A percentile compares a stretch with the other conserved stretches of the same genome.
phyloP scores from a whole-genome alignment of 805 yeast species.

The Ogataea methylovora region DNA sequence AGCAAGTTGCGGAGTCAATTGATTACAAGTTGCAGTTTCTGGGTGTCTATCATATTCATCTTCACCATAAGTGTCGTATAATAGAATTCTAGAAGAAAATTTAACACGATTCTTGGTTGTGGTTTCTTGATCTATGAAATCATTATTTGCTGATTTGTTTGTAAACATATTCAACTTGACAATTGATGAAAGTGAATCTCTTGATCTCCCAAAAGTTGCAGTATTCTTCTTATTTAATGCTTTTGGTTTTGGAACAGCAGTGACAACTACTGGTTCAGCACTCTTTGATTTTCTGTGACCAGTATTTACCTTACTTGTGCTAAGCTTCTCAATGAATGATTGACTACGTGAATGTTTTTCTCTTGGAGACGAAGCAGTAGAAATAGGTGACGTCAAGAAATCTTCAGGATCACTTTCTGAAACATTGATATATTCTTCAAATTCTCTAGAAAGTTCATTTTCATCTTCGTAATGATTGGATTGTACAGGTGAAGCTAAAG shows the following conservation, averaged over 20 bases:
- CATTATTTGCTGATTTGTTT: background rate
- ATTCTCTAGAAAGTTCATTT: no score
- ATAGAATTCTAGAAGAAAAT: slow-evolving; percentile 74
- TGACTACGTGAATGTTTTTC: background rate
- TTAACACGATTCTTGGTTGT: slow-evolving; percentile 21
- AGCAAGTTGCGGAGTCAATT: slow-evolving; percentile 79
- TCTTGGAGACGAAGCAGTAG: background rate
- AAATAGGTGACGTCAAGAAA: background rate
- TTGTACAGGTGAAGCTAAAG: background rate
- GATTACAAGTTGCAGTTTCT: slow-evolving; percentile 87
- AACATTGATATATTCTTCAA: slow-evolving; percentile 14
- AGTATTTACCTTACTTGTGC: background rate
- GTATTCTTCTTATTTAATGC: slow-evolving; percentile 9
- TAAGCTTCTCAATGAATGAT: background rate
- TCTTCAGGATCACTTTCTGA: slow-evolving; percentile 5
- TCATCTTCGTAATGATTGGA: no score
- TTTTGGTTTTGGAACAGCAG: slow-evolving; percentile 13
- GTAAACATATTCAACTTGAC: slow-evolving; percentile 2
- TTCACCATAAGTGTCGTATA: slow-evolving; percentile 78
- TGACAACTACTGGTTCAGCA: background rate
- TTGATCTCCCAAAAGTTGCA: background rate
- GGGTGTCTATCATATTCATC: slow-evolving; percentile 91
- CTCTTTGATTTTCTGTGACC: background rate
- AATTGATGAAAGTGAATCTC: slow-evolving; percentile 2
- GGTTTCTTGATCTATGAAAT: background rate